phyloP scores from a whole-genome alignment of 352 stramenopile species.

The Phytophthora quininea region DNA sequence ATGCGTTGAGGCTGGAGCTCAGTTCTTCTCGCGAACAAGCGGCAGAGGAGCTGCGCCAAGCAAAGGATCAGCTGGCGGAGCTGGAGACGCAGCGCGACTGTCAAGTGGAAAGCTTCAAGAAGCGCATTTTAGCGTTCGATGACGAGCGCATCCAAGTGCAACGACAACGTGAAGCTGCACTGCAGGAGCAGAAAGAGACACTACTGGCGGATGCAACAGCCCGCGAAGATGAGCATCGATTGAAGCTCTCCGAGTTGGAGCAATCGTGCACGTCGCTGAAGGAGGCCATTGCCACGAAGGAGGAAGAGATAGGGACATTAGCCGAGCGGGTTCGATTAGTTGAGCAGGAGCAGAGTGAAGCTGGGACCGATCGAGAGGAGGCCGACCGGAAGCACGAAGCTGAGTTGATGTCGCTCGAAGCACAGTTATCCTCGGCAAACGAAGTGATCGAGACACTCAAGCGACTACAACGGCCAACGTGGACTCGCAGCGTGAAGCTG shows the following conservation, averaged over 20 bases:
- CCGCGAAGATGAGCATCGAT: constrained; percentile 19
- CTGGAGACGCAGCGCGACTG: constrained; percentile 29
- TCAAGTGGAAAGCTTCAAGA: constrained; percentile 41
- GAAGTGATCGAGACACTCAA: constrained; percentile 44
- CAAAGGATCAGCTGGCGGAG: constrained; percentile 12
- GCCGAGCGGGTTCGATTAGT: constrained; percentile 11
- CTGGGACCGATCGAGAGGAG: constrained; percentile 21
- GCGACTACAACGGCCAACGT: constrained; percentile 16
- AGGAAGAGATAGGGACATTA: constrained; percentile 23
- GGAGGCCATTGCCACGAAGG: constrained; percentile 29
- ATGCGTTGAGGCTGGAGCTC: constrained; percentile 40
- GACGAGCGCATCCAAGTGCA: constrained; percentile 30
- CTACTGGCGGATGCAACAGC: constrained; percentile 16
- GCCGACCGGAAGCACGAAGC: constrained; percentile 23
- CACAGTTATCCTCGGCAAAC: constrained; percentile 39
- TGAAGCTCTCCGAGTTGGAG: constrained; percentile 36
- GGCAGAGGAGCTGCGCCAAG: constrained; percentile 25
- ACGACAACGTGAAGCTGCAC: constrained; percentile 15
- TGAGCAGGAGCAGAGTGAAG: constrained; percentile 21
- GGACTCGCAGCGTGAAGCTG: constrained; percentile 19
- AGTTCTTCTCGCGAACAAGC: constrained; percentile 24
- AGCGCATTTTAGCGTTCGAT: constrained; percentile 32
- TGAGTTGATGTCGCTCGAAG: constrained; percentile 29
- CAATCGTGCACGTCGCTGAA: constrained; percentile 21
- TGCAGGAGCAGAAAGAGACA: constrained; percentile 32